phyloP scores from a whole-genome alignment of 345 rosid species.

The Camelina neglecta region DNA sequence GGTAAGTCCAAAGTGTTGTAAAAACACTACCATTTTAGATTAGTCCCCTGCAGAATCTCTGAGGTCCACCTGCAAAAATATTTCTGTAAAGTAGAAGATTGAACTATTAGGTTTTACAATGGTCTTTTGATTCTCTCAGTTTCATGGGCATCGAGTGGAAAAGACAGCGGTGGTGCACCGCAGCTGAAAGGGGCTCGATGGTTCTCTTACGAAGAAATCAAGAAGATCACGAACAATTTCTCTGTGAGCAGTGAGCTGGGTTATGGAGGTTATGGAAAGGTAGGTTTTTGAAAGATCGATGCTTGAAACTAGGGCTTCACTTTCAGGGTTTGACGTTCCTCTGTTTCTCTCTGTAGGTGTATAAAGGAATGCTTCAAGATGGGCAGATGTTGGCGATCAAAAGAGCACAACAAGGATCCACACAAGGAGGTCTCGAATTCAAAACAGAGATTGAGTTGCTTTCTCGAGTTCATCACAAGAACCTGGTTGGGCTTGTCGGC shows the following conservation, averaged over 20 bases:
- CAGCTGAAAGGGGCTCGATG: conserved; percentile 95
- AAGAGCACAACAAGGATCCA: conserved; percentile 91
- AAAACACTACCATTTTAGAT: background rate
- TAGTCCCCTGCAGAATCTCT: background rate
- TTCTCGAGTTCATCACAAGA: conserved; percentile 94
- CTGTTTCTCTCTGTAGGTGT: conserved; percentile 56
- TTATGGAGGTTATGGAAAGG: conserved; percentile 97
- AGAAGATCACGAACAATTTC: conserved; percentile 73
- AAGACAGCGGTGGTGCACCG: conserved; percentile 86
- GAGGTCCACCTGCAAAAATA: background rate
- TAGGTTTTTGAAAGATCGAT: conserved; percentile 27
- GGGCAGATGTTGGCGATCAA: conserved; percentile 83
- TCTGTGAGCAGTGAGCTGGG: conserved; percentile 80
- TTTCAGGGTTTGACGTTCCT: background rate
- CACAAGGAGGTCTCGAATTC: conserved; percentile 94
- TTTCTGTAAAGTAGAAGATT: background rate
- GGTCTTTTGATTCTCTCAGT: conserved; percentile 51
- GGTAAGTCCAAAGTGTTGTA: conserved; percentile 53
- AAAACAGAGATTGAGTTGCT: conserved; percentile 97
- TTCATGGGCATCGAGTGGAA: conserved; percentile 91
- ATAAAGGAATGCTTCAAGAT: conserved; percentile 78
- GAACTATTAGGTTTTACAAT: background rate
- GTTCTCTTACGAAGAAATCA: conserved; percentile 95
- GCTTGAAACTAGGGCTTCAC: conserved; percentile 4
- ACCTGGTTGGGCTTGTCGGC: conserved; percentile 87